Evolutionary conservation across 352 stramenopile species (phyloP), one percentile per base, ranked within the genome.

Genomic region (Globisporangium lucens): DNA sequence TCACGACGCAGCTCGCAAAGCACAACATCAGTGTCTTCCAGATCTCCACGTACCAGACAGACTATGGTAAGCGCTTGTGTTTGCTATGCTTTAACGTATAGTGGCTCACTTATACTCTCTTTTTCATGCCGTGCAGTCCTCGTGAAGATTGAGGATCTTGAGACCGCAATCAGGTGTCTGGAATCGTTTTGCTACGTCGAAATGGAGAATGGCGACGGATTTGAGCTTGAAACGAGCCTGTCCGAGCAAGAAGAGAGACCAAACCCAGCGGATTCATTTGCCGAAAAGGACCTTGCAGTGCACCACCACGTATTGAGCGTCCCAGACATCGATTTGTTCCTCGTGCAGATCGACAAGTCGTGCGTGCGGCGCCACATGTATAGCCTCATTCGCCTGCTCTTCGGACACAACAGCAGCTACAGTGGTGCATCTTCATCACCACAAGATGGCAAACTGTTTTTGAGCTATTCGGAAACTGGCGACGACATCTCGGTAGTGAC

Each of bases 31-130:
- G 78, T 56, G 82, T 90, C 20, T 89, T 89, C 63, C 80, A 89
- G 77, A 83, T 90, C 73, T 90, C 82, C 4, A 88, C 82, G 17
- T 90, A 89, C 69, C 82, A 90, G 57, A 87, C 80, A 9, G 82
- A 90, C 66, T 90, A 88, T 47, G 80, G 81, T 87, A 24, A 51
- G 52, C 61, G 24, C 24, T 24, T 24, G 24, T 24, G 24, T 24
- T 24, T 24, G 24, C 24, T 24, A 24, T 24, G 24, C 24, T 24
- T 24, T 24, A 24, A 24, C 24, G 24, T 24, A 24, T 24, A 29
- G 20, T 20, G 29, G 30, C 30, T 33, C 30, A 27, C 29, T 59
- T 7, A 59, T 17, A 22, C 12, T 41, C 53, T 22, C 53, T 12
- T 43, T 47, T 62, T 22, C 66, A 38, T 69, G 9, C 63, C 29